Base-by-base conservation (phyloP, 495 filamentous ascomycete genomes). In the Neurospora cerealis region DNA sequence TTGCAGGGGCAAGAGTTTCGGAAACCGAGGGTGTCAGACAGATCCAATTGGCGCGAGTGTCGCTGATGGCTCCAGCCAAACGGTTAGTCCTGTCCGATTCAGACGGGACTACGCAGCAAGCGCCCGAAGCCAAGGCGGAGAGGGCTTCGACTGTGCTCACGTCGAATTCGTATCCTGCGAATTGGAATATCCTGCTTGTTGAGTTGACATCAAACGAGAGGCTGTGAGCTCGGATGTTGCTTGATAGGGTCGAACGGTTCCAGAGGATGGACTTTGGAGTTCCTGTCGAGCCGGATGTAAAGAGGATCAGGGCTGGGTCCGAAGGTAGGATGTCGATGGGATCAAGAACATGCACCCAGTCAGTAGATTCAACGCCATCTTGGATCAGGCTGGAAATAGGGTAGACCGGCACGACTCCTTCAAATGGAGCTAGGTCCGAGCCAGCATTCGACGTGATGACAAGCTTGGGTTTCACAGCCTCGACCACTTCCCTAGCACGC, bases 151-250 rank as follows among this genome's bases (percentile, higher is more conserved):
- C 74, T 17, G 91, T 79, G 41, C 84, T 44, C 3, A 86, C 84
- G 62, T 93, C 91, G 66, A 91, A 92, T 0, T 87, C 87, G 75
- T 87, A 90, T 34, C 87, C 86, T 1, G 90, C 86, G 70, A 89
- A 92, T 70, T 92, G 89, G 17, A 92, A 75, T 2, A 86, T 81
- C 7, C 42, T 44, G 7, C 42, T 44, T 0, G 42, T 44, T 0
- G 42, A 1, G 1, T 0, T 44, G 19, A 44, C 42, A 44, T 7
- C 0, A 3, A 44, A 3, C 87, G 81, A 5, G 86, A 85, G 3
- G 77, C 73, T 0, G 81, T 70, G 32, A 80, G 72, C 73, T 87
- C 81, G 46, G 81, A 74, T 48, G 88, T 76, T 5, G 79, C 78
- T 81, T 21, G 76, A 78, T 19, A 88, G 75, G 19, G 81, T 69